Base-by-base conservation (phyloP, 495 filamentous ascomycete genomes). In the Endocarpon pusillum region DNA sequence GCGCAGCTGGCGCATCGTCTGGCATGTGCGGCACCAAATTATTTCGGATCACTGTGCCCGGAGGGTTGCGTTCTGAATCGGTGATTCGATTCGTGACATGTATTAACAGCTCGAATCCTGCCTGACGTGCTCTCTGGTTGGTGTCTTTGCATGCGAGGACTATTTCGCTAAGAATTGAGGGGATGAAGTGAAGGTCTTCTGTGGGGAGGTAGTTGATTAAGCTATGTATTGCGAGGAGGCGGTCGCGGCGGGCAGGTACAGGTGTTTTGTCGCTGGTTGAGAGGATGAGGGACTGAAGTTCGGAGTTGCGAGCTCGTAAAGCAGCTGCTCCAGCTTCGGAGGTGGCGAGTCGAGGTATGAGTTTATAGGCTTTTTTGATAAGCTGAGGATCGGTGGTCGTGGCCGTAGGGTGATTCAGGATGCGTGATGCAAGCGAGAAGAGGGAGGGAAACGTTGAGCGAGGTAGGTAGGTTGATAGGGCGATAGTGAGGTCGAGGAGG, bases 341-440 rank as follows among this genome's bases (percentile, higher is more conserved):
- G 20, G 79, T 73, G 2, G 80, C 77, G 27, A 97, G 68, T 20
- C 87, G 73, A 5, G 89, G 87, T 35, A 97, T 83, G 32, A 97
- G 64, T 55, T 96, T 94, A 64, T 96, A 97, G 3, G 89, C 87
- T 58, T 97, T 97, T 70, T 97, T 97, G 52, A 96, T 84, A n/a
- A 97, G 64, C 48, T 94, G 87, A 18, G 89, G 78, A 41, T 96
- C 91, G 10, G 27, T 47, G 20, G 50, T 53, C 36, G 42, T 46
- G 5, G 12, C 28, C 21, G 74, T 65, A 31, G 69, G 56, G 42
- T 72, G 75, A 43, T 75, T 71, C 36, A 96, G 68, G 33, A 94
- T 76, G 9, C 78, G 61, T 0, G 81, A 64, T 3, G 87, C 80
- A 39, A 94, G 81, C 37, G 65, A 67, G 56, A 96, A 94, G 3